These are phyloP conservation scores for Dothiorella sarmentorum DNA, from an alignment of 2,329 filamentous ascomycete species.

Conservation along the genomic window DNA sequence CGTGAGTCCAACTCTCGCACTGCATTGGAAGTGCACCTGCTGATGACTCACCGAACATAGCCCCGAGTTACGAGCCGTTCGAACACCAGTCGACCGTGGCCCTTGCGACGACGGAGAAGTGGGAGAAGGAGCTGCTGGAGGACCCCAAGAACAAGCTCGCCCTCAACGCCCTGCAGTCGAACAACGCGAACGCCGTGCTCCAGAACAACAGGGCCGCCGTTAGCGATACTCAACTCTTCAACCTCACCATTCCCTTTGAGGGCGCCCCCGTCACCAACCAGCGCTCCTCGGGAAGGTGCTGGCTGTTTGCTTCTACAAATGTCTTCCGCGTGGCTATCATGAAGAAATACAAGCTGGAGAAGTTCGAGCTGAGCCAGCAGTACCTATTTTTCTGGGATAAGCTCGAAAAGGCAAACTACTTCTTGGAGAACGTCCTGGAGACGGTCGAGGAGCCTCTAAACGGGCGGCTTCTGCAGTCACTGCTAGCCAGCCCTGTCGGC, in stretches of 20 bases:
- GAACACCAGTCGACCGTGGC: conserved; percentile 43
- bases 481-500: conserved; percentile 65
- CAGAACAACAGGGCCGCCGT: conserved; percentile 61
- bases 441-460: conserved; percentile 70
- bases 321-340: conserved; percentile 86
- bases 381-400: conserved; percentile 96
- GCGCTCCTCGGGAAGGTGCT: conserved; percentile 76
- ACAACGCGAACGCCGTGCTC: conserved; percentile 64
- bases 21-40: neutral
- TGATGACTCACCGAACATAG: conserved; percentile 21
- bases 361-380: conserved; percentile 81
- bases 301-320: conserved; percentile 90
- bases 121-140: conserved; percentile 60
- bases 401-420: conserved; percentile 86
- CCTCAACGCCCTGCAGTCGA: conserved; percentile 66
- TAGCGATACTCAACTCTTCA: conserved; percentile 76
- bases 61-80: conserved; percentile 28
- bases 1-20: conserved; percentile 23
- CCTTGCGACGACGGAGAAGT: conserved; percentile 50
- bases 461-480: conserved; percentile 65
- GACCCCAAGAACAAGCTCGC: conserved; percentile 72
- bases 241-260: conserved; percentile 76
- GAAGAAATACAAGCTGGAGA: conserved; percentile 72
- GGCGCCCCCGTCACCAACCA: conserved; percentile 84
- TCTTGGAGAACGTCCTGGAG: conserved; percentile 78